Conservation (phyloP, 164 flowering plant species). For the Vitis vinifera region ASM3070453v1 NC_081810.1:7644001-7644500, state of each 20-base stretch:
- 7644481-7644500: conserved; percentile 31
- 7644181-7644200: neutral
- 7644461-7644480: conserved; percentile 6
- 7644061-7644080: conserved; percentile 1
- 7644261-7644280: conserved; percentile 19
- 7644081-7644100: conserved; percentile 32
- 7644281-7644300: conserved; percentile 12
- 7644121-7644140: neutral
- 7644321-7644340: neutral
- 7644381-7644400: neutral
- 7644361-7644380: neutral
- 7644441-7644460: neutral
- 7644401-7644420: neutral
- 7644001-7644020: conserved; percentile 31
- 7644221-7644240: conserved; percentile 4
- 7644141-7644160: neutral
- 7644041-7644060: conserved; percentile 4
- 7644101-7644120: conserved; percentile 7
- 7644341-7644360: neutral
- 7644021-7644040: conserved; percentile 21
- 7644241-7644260: neutral
- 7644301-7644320: neutral
- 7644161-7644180: neutral
- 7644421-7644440: too few species aligned
- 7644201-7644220: neutral